Evolutionary conservation across 139 green algal genomes (phyloP).

Genomic region (Tetraselmis chui): DNA sequence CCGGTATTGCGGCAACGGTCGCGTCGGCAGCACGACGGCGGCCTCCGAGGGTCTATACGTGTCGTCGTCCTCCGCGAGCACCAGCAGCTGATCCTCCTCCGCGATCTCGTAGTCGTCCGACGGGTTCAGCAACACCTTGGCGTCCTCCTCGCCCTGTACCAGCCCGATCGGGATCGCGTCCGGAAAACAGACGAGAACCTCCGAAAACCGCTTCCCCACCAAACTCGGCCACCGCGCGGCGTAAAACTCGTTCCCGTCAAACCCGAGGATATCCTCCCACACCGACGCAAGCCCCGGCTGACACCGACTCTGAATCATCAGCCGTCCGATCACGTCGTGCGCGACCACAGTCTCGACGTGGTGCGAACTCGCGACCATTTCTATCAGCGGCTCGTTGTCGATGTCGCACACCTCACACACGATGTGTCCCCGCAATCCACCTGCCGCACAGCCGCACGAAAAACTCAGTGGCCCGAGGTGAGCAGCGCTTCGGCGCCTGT

Average conservation of each 20-base stretch:
- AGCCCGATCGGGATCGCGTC: slow-evolving; percentile 36
- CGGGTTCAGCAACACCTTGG: slow-evolving; percentile 33
- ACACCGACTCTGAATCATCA: slow-evolving; percentile 48
- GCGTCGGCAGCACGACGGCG: background rate
- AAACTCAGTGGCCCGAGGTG: too few relatives aligned
- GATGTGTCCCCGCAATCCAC: slow-evolving; percentile 35
- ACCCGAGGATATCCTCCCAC: slow-evolving; percentile 44
- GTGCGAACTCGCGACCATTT: slow-evolving; percentile 27
- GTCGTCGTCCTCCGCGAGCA: slow-evolving; percentile 55
- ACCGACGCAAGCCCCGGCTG: slow-evolving; percentile 43
- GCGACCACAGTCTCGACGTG: slow-evolving; percentile 43
- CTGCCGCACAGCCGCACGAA: background rate
- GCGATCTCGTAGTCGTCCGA: slow-evolving; percentile 22
- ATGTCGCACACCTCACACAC: slow-evolving; percentile 48
- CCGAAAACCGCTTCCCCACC: slow-evolving; percentile 26
- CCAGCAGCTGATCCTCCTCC: slow-evolving; percentile 34
- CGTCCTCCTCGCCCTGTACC: background rate
- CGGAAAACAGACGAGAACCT: slow-evolving; percentile 37
- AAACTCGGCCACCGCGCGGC: slow-evolving; percentile 37
- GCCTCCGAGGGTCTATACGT: slow-evolving; percentile 26
- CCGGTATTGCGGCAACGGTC: slow-evolving; percentile 5
- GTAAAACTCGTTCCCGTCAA: slow-evolving; percentile 54
- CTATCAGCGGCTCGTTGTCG: slow-evolving; percentile 49
- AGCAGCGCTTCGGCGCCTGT: too few relatives aligned
- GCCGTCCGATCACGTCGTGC: slow-evolving; percentile 43